These are phyloP conservation scores for Centrapalus pauciflorus DNA, from an alignment of 129 eudicot species.

Conservation along the genomic window DNA sequence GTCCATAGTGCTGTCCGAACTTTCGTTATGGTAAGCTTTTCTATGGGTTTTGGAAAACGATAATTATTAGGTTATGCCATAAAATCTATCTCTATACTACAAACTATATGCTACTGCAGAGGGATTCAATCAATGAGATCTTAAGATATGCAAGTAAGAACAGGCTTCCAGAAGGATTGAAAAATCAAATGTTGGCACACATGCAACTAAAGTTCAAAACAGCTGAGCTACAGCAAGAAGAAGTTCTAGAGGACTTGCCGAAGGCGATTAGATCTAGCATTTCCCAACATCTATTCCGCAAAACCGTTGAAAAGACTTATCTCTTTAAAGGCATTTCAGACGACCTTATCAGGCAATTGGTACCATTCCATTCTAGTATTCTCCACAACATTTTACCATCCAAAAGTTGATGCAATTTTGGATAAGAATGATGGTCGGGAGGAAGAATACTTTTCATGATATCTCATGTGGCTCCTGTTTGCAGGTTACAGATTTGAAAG, in stretches of 20 bases:
- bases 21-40: constrained; percentile 55
- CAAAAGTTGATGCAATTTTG: not conserved
- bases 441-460: too few relatives aligned
- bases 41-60: not conserved
- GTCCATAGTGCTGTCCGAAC: constrained; percentile 74
- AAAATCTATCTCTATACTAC: not conserved
- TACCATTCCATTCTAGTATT: constrained; percentile 19
- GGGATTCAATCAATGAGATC: constrained; percentile 71
- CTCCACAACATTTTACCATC: not conserved
- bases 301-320: constrained; percentile 56
- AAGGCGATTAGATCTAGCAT: constrained; percentile 86
- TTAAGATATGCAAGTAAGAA: constrained; percentile 74
- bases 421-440: not conserved
- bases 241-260: constrained; percentile 65
- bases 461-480: constrained; percentile 5
- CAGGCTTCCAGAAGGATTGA: constrained; percentile 67
- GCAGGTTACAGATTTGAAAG: constrained; percentile 77
- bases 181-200: constrained; percentile 84
- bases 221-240: constrained; percentile 87
- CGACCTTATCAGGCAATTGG: constrained; percentile 73
- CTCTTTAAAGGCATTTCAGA: constrained; percentile 70
- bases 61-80: not conserved
- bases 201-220: constrained; percentile 73
- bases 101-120: constrained; percentile 31
- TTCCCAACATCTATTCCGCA: constrained; percentile 67